Evolutionary conservation across 1,284 basidiomycete genomes (phyloP), one percentile per base, ranked within the genome.

Genomic region (Albatrellus sp.): DNA sequence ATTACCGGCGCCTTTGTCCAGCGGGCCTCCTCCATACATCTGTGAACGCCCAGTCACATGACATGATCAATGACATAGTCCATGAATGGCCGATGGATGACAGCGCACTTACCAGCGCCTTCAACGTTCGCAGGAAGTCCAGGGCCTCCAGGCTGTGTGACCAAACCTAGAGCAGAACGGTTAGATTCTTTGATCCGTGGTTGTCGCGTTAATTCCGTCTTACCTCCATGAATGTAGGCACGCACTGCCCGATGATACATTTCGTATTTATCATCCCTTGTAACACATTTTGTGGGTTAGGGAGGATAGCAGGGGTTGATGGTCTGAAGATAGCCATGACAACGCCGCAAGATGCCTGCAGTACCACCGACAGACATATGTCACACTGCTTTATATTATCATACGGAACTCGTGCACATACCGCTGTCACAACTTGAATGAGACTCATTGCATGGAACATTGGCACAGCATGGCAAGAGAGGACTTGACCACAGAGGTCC

Each of bases 391-490:
- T 4, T 24, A 24, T 4, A 24, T 3, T 7, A 24, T 24, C 7
- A 24, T 24, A 24, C 24, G 24, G 24, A 24, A 7, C 4, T 24
- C 4, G 7, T 24, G 4, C 39, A 30, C n/a, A 14, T 35, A 44
- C 43, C 35, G 35, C 31, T 36, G 28, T 37, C 9, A 14, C 44
- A 14, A 48, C 50, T 10, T 14, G 19, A 6, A 40, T 37, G 19
- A 41, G 43, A 3, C 56, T 54, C 52, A 57, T 56, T 1, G 47
- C 51, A 20, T 52, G 57, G 46, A 51, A 59, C 47, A 56, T 54
- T 2, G 58, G 56, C 16, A 51, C 45, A 1, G 52, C 39, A 24
- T 60, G 58, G 14, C 40, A 43, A 1, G 48, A 46, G 5, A 58
- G 37, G 7, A 48, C 48, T 6, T 49, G 8, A 12, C 57, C 56